Evolutionary conservation across 2,329 filamentous ascomycete species (phyloP).

Genomic region (Claviceps arundinis): DNA sequence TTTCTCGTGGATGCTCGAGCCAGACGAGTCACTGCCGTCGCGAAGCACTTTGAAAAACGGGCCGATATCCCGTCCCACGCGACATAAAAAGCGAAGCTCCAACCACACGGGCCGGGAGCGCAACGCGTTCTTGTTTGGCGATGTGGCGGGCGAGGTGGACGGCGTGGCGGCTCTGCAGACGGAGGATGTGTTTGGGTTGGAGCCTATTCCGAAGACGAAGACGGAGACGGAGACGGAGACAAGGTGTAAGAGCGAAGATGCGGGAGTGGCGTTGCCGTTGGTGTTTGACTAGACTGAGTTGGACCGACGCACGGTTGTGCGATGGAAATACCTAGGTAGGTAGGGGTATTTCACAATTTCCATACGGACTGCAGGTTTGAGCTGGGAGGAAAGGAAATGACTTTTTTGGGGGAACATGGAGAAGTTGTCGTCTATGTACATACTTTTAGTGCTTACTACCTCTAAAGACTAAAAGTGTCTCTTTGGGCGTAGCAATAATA

Average conservation of each 20-base stretch:
- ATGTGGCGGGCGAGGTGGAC: slow-evolving; percentile 26
- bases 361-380: too few species aligned
- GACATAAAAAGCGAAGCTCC: slow-evolving; percentile 27
- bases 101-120: slow-evolving; percentile 36
- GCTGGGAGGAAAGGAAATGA: too few species aligned
- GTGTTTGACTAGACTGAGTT: slow-evolving; percentile 1
- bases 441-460: too few species aligned
- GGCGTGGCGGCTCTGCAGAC: slow-evolving; percentile 23
- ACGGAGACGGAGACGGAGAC: too few species aligned
- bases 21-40: slow-evolving; percentile 25
- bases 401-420: too few species aligned
- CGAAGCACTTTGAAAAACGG: slow-evolving; percentile 11
- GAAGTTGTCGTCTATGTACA: too few species aligned
- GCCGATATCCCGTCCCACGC: slow-evolving; percentile 18
- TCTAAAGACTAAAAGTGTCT: too few species aligned
- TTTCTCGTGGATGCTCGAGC: slow-evolving; percentile 68
- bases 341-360: too few species aligned
- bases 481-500: too few species aligned
- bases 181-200: slow-evolving; percentile 42
- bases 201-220: slow-evolving; percentile 28
- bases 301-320: too few species aligned
- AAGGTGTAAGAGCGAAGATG: background rate
- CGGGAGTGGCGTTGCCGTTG: background rate
- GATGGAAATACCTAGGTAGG: too few species aligned
- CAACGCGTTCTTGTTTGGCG: slow-evolving; percentile 48